phyloP scores from a whole-genome alignment of 2,329 filamentous ascomycete genomes.

The Ceratocystis colombiana region DNA sequence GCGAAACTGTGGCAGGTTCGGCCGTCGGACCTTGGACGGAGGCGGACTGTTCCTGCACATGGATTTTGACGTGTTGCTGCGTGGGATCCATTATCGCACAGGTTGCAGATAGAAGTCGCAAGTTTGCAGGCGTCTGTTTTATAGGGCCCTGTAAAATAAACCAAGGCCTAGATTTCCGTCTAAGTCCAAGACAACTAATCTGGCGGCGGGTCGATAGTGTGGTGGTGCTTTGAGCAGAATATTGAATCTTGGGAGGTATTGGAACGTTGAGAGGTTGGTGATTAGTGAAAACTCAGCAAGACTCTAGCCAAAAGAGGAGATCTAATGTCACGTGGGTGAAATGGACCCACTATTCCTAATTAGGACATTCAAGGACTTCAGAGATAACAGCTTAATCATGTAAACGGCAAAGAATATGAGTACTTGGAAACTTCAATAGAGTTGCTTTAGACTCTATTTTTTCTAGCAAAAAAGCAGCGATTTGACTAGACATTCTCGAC shows the following conservation, averaged over 20 bases:
- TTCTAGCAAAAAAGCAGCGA: too few species aligned
- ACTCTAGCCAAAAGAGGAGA: slow-evolving; percentile 8
- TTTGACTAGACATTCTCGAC: too few species aligned
- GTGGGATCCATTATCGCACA: not conserved
- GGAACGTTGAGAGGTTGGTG: slow-evolving; percentile 24
- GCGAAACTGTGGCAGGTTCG: not conserved
- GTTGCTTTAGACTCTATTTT: too few species aligned
- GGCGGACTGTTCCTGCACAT: slow-evolving; percentile 4
- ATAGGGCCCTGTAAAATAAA: slow-evolving; percentile 6
- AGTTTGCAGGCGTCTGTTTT: not conserved
- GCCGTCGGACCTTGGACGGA: not conserved
- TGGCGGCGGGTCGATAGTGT: slow-evolving; percentile 3
- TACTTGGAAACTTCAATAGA: too few species aligned
- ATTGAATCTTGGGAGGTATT: slow-evolving; percentile 22
- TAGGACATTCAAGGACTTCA: not conserved
- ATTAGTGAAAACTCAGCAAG: slow-evolving; percentile 22
- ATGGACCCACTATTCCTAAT: not conserved
- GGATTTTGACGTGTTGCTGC: slow-evolving; percentile 4
- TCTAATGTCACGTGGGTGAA: not conserved
- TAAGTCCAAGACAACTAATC: not conserved
- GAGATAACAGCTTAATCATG: too few species aligned
- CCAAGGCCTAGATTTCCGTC: not conserved
- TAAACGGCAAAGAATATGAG: too few species aligned
- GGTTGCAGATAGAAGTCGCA: not conserved
- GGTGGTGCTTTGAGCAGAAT: slow-evolving; percentile 10